Percentiles rank a stretch among this genome's conserved stretches.
phyloP scores from a whole-genome alignment of 2,329 filamentous ascomycete genomes.

The Paraphoma sp. region DNA sequence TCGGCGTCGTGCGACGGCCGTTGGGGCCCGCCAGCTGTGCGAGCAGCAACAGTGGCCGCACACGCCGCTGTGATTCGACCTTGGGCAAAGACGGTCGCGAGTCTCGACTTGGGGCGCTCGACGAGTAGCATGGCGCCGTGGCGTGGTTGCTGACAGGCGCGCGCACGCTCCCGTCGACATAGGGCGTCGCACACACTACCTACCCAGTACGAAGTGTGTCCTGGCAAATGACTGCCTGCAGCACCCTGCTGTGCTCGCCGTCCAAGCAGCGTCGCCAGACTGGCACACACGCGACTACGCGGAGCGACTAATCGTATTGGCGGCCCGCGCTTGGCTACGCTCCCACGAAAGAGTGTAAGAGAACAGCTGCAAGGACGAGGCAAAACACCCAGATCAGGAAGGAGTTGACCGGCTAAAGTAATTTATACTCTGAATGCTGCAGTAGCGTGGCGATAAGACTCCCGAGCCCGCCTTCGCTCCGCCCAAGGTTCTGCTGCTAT shows the following conservation, averaged over 20 bases:
- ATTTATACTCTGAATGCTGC: conserved; percentile 8
- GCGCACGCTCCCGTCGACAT: conserved; percentile 13
- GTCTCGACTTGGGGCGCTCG: neutral
- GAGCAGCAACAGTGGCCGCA: too few species aligned
- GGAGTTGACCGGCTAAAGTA: conserved; percentile 20
- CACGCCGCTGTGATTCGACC: too few species aligned
- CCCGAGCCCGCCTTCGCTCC: conserved; percentile 2
- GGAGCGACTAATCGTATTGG: conserved; percentile 5
- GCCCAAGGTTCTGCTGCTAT: neutral
- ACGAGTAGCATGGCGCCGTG: conserved; percentile 13
- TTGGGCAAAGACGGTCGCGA: neutral
- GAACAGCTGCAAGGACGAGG: conserved; percentile 15
- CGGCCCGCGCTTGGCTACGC: conserved; percentile 4
- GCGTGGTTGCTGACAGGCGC: conserved; percentile 24
- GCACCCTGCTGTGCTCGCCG: neutral
- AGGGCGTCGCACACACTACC: conserved; percentile 3
- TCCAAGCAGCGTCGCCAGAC: conserved; percentile 11
- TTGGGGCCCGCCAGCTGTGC: too few species aligned
- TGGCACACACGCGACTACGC: conserved; percentile 7
- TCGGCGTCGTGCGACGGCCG: conserved; percentile 8
- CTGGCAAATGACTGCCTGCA: conserved; percentile 6
- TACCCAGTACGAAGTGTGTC: too few species aligned
- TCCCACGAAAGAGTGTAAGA: conserved; percentile 7
- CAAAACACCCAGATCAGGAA: conserved; percentile 13
- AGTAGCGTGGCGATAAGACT: conserved; percentile 13